These are phyloP conservation scores for Metschnikowia hibisci DNA, from an alignment of 805 yeast species.

Conservation along the genomic window DNA sequence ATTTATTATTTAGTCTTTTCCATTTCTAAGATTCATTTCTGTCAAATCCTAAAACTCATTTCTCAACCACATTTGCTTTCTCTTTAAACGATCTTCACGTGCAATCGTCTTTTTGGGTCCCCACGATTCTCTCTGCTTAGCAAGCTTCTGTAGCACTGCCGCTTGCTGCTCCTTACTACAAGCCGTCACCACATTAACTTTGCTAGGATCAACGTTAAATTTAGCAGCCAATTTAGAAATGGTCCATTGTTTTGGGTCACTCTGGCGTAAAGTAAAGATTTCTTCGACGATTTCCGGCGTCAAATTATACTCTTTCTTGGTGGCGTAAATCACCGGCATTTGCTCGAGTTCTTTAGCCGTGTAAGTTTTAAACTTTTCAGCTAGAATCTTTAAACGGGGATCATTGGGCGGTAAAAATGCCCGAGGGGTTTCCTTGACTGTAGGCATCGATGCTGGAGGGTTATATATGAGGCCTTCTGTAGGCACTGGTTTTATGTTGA, in stretches of 20 bases:
- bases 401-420: conserved; percentile 64
- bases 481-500: conserved; percentile 56
- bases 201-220: conserved; percentile 46
- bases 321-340: conserved; percentile 40
- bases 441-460: conserved; percentile 54
- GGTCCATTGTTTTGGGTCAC: conserved; percentile 62
- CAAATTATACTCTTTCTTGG: conserved; percentile 45
- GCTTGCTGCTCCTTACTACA: conserved; percentile 34
- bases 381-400: conserved; percentile 45
- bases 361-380: conserved; percentile 25
- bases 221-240: conserved; percentile 57
- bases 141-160: conserved; percentile 47
- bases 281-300: conserved; percentile 55
- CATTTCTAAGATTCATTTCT: not conserved
- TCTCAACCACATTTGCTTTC: conserved; percentile 62
- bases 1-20: no score
- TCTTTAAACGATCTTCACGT: conserved; percentile 53
- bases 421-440: conserved; percentile 59
- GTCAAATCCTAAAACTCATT: conserved; percentile 37
- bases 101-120: conserved; percentile 44
- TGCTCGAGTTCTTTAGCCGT: conserved; percentile 32
- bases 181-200: conserved; percentile 42
- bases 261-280: conserved; percentile 50
- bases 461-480: conserved; percentile 60
- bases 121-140: conserved; percentile 47